These are phyloP conservation scores for Exophiala sp. DNA, from an alignment of 2,329 filamentous ascomycete species.

Conservation along the genomic window DNA sequence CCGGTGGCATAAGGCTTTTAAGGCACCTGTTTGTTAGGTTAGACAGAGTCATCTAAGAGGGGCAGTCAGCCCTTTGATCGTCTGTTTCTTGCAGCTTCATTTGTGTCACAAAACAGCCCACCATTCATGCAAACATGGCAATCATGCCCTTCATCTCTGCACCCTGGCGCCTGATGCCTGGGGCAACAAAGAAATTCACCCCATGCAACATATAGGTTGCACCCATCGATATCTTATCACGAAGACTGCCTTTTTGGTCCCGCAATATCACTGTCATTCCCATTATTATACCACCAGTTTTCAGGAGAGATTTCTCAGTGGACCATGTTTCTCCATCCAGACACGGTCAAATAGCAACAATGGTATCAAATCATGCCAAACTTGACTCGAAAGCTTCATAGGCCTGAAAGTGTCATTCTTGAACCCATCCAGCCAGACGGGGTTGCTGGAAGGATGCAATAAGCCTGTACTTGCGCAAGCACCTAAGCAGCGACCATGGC, in stretches of 20 bases:
- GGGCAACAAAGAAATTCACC: neutral
- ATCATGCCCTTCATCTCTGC: too few relatives aligned
- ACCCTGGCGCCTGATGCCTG: neutral
- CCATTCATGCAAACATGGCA: neutral
- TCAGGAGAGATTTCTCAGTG: neutral
- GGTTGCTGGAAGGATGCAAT: too few relatives aligned
- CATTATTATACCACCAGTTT: neutral
- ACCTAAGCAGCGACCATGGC: too few relatives aligned
- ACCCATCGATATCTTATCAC: neutral
- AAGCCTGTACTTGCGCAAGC: too few relatives aligned
- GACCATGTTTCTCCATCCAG: too few relatives aligned
- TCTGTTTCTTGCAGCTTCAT: neutral
- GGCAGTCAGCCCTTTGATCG: neutral
- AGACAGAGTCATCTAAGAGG: neutral
- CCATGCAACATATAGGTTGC: neutral
- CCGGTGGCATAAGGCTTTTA: too few relatives aligned
- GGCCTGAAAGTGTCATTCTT: too few relatives aligned
- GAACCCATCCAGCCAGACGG: too few relatives aligned
- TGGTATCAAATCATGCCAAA: too few relatives aligned
- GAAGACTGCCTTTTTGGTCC: neutral
- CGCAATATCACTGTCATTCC: neutral
- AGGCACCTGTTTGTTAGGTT: too few relatives aligned
- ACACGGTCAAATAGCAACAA: too few relatives aligned
- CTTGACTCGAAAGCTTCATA: too few relatives aligned
- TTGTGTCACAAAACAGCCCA: neutral